These are phyloP conservation scores for Ceratobasidium sp. DNA, from an alignment of 1,284 basidiomycete species.

Conservation along the genomic window DNA sequence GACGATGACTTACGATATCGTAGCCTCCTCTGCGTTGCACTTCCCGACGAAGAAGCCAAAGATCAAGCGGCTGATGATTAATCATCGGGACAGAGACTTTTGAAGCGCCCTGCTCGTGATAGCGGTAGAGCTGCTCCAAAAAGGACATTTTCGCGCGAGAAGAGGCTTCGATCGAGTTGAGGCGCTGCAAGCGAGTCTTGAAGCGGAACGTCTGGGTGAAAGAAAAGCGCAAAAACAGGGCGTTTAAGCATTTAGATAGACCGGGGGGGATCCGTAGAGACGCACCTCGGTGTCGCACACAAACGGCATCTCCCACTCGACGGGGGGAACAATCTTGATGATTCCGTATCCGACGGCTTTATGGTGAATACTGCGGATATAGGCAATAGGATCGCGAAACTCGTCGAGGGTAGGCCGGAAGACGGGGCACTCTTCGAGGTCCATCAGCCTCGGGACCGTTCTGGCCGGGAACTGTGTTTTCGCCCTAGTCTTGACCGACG, in stretches of 20 bases:
- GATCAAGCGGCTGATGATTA: constrained; percentile 91
- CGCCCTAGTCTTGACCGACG: constrained; percentile 73
- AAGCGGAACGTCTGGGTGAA: constrained; percentile 85
- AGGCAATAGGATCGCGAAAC: constrained; percentile 96
- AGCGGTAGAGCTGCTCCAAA: constrained; percentile 95
- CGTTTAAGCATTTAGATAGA: constrained; percentile 28
- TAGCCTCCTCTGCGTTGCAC: constrained; percentile 91
- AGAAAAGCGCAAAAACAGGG: constrained; percentile 44
- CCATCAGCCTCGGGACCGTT: constrained; percentile 77
- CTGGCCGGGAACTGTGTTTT: constrained; percentile 64
- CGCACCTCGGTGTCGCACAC: constrained; percentile 93
- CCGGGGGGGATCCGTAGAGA: constrained; percentile 39
- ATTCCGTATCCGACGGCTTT: constrained; percentile 88
- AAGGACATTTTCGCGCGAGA: constrained; percentile 98
- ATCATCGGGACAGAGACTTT: constrained; percentile 92
- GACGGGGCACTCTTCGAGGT: constrained; percentile 89
- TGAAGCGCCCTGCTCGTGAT: constrained; percentile 88
- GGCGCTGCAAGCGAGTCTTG: constrained; percentile 92
- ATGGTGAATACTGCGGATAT: constrained; percentile 88
- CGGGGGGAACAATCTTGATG: constrained; percentile 95
- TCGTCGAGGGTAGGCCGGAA: constrained; percentile 92
- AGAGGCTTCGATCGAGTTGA: constrained; percentile 98
- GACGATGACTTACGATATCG: constrained; percentile 72
- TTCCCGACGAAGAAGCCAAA: constrained; percentile 93
- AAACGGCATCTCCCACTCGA: constrained; percentile 96